Evolutionary conservation across 164 flowering plant species (phyloP).

Genomic region (Pachysandra terminalis): DNA sequence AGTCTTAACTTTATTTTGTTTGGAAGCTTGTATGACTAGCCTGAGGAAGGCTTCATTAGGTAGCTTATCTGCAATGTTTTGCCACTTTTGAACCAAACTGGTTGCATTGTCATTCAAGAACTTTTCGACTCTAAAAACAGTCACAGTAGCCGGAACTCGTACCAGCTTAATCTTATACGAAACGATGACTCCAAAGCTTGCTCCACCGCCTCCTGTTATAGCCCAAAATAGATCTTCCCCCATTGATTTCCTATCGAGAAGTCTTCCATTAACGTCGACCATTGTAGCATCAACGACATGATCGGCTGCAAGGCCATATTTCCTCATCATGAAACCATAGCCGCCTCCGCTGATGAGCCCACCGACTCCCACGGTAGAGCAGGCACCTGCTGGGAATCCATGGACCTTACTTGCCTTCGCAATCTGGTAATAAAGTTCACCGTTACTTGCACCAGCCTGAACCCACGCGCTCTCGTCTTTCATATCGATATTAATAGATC

Average conservation of each 20-base stretch:
- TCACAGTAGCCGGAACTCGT: constrained; percentile 17
- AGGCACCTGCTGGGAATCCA: constrained; percentile 23
- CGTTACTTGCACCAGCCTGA: constrained; percentile 42
- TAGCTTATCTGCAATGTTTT: constrained; percentile 9
- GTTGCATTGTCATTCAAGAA: constrained; percentile 4
- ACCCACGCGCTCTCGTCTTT: constrained; percentile 31
- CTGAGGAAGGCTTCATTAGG: too few relatives aligned
- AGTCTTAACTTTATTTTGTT: constrained; percentile 9
- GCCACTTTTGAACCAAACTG: constrained; percentile 6
- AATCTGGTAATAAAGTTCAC: constrained; percentile 33
- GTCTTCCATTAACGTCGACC: constrained; percentile 17
- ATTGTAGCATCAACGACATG: constrained; percentile 20
- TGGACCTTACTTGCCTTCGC: constrained; percentile 15
- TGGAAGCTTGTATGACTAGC: too few relatives aligned
- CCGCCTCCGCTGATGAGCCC: too few relatives aligned
- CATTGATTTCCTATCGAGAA: too few relatives aligned
- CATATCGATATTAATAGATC: constrained; percentile 27
- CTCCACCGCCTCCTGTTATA: constrained; percentile 25
- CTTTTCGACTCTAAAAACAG: constrained; percentile 16
- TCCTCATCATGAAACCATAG: too few relatives aligned
- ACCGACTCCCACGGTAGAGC: constrained; percentile 20
- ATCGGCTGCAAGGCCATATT: too few relatives aligned
- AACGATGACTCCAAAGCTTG: constrained; percentile 26
- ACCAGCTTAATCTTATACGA: constrained; percentile 18
- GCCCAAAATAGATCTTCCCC: too few relatives aligned